Percentiles rank a stretch among this genome's conserved stretches.
Evolutionary conservation across 192 early-diverging fungal genomes (phyloP).

Genomic region (Backusella mclennaniae): DNA sequence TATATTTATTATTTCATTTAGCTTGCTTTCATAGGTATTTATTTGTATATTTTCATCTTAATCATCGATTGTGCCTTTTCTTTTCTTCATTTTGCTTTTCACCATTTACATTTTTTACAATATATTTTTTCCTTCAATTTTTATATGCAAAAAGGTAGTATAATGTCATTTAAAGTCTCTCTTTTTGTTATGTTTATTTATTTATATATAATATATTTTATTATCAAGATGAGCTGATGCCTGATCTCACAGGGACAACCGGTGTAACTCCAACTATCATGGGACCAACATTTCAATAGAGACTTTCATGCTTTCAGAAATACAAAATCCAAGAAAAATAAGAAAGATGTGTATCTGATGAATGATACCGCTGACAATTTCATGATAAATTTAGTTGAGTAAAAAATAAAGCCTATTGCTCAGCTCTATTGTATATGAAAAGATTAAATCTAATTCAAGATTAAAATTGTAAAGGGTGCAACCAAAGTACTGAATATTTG

Average conservation of each 20-base stretch:
- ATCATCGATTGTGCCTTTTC: background rate
- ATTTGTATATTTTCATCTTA: background rate
- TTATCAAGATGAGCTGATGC: background rate
- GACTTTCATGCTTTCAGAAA: background rate
- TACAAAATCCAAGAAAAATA: background rate
- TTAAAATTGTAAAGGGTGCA: background rate
- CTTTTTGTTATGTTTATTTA: background rate
- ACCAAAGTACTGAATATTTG: background rate
- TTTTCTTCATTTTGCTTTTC: background rate
- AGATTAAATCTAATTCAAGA: background rate
- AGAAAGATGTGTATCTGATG: background rate
- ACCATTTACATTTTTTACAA: background rate
- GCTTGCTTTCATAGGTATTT: background rate
- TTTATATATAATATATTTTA: background rate
- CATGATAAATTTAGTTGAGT: background rate
- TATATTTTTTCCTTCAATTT: background rate
- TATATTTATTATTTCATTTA: background rate
- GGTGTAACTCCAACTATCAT: background rate
- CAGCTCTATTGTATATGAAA: background rate
- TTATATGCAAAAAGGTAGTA: background rate
- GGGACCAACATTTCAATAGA: background rate
- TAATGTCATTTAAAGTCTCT: background rate
- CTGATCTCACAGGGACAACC: background rate
- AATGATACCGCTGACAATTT: background rate
- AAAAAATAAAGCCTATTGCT: background rate